A percentile compares a stretch with the other conserved stretches of the same genome.
Conservation (phyloP, 1,139 yeast genomes). For the Debaryomycetaceae sp. region DNA sequence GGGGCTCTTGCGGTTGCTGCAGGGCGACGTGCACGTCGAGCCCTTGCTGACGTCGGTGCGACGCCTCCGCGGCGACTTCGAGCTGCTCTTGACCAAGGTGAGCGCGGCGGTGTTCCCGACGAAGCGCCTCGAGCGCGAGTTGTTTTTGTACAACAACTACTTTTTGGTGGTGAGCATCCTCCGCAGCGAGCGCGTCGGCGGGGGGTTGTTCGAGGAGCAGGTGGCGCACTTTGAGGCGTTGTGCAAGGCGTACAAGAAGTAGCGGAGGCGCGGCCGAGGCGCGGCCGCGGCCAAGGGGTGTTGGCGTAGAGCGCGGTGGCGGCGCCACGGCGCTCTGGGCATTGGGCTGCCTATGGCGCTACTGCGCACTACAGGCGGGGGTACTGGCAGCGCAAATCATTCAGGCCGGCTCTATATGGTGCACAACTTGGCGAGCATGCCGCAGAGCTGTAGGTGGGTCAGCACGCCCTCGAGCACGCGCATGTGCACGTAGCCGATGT, state of each 20-base stretch:
- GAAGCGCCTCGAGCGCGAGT: slow-evolving; percentile 51
- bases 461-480: slow-evolving; percentile 90
- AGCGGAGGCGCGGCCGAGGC: no score
- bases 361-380: no score
- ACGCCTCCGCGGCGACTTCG: slow-evolving; percentile 75
- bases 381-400: no score
- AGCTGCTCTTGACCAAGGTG: slow-evolving; percentile 67
- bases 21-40: no score
- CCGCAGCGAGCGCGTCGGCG: slow-evolving; percentile 42
- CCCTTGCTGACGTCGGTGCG: slow-evolving; percentile 69
- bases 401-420: no score
- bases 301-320: no score
- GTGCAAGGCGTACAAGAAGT: slow-evolving; percentile 52
- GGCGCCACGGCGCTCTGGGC: no score
- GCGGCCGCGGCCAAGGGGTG: no score
- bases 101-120: slow-evolving; percentile 40
- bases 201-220: slow-evolving; percentile 51
- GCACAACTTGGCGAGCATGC: slow-evolving; percentile 67
- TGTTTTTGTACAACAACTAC: slow-evolving; percentile 76
- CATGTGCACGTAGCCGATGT: slow-evolving; percentile 89
- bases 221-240: slow-evolving; percentile 57
- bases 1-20: slow-evolving; percentile 63
- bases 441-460: slow-evolving; percentile 79
- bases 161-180: slow-evolving; percentile 49
- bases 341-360: no score